Conservation (phyloP, 345 rosid species). For the Jatropha curcas region DNA sequence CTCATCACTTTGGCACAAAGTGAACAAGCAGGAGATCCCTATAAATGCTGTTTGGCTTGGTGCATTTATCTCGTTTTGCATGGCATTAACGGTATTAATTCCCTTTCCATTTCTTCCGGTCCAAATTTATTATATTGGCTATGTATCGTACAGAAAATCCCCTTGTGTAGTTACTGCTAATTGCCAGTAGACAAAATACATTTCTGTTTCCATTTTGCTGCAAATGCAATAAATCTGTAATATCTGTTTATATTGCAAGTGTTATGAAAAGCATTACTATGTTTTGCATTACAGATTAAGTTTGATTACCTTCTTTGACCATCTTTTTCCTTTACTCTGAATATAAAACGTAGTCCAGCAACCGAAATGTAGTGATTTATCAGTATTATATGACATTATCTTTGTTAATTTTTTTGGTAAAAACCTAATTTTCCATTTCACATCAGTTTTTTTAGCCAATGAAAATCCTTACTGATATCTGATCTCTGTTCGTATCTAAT, state of each 20-base stretch:
- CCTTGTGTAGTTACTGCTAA: no score
- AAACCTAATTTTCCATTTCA: not conserved
- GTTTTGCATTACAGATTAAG: no score
- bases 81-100: constrained; percentile 89
- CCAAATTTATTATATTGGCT: not conserved
- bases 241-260: no score
- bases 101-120: not conserved
- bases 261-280: no score
- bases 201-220: not conserved
- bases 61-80: constrained; percentile 68
- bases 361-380: not conserved
- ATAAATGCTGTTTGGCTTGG: constrained; percentile 91
- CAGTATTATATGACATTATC: not conserved
- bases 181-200: not conserved
- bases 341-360: not conserved
- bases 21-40: constrained; percentile 82
- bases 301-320: not conserved
- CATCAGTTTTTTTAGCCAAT: no score
- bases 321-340: not conserved
- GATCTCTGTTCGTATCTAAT: not conserved
- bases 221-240: not conserved
- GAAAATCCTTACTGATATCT: no score
- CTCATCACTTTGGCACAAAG: constrained; percentile 85
- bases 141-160: not conserved
- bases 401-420: not conserved